Conservation (phyloP, 352 stramenopile genomes). For the Globisporangium abappressorium region DNA sequence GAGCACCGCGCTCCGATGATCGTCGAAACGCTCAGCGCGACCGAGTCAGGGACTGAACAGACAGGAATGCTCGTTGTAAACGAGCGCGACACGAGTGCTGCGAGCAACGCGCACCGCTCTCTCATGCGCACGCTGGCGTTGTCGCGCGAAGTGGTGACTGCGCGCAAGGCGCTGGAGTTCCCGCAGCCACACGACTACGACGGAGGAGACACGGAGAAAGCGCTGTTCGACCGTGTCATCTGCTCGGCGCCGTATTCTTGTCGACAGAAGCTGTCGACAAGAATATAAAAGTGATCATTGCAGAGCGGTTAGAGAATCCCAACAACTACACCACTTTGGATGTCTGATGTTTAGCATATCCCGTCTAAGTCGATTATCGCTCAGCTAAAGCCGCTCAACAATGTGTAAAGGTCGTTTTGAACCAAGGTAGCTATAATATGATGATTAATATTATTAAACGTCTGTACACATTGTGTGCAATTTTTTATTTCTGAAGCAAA, state of each 20-base stretch:
- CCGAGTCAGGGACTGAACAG: conserved; percentile 1
- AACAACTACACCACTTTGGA: too few species aligned
- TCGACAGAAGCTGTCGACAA: too few species aligned
- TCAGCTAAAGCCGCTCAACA: too few species aligned
- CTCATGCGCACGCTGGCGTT: conserved; percentile 56
- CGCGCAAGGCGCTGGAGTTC: conserved; percentile 74
- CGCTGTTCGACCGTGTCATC: conserved; percentile 71
- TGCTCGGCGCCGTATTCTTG: conserved; percentile 53
- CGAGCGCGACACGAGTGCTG: conserved; percentile 54
- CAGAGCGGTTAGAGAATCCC: too few species aligned
- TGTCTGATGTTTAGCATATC: too few species aligned
- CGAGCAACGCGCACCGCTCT: conserved; percentile 47
- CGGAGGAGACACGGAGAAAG: conserved; percentile 16
- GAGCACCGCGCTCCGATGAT: conserved; percentile 66
- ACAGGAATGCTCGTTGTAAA: conserved; percentile 64
- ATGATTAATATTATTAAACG: too few species aligned
- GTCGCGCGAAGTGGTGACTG: conserved; percentile 50
- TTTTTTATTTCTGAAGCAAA: too few species aligned
- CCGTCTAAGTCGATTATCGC: too few species aligned
- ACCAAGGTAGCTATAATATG: too few species aligned
- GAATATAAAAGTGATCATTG: too few species aligned
- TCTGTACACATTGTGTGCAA: too few species aligned
- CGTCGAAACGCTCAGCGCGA: conserved; percentile 26
- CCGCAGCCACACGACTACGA: conserved; percentile 27
- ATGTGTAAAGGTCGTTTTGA: too few species aligned